A percentile compares a stretch with the other conserved stretches of the same genome.
Conservation (phyloP, 768 basidiomycete species). For the Chalciporus sphaerocephalus region DNA sequence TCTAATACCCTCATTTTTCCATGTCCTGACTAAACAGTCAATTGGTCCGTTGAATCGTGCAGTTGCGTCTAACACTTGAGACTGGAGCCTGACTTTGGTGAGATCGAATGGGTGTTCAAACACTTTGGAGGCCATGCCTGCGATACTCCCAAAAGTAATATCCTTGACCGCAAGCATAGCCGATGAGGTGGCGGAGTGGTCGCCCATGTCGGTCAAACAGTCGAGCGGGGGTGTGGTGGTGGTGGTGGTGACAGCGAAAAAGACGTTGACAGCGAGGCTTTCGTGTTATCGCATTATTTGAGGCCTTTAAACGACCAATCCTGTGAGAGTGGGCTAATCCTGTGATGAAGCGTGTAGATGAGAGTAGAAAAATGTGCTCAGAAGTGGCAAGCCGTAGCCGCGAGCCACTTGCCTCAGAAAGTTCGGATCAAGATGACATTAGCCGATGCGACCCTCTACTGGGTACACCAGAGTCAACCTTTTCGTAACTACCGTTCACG, state of each 20-base stretch:
- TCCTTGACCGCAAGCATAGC: constrained; percentile 38
- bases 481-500: too few relatives aligned
- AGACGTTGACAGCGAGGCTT: neutral
- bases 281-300: constrained; percentile 26
- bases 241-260: constrained; percentile 1
- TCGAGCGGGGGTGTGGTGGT: neutral
- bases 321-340: too few relatives aligned
- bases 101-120: constrained; percentile 96
- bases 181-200: constrained; percentile 16
- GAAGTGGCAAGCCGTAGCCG: neutral
- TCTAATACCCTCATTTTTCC: constrained; percentile 70
- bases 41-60: constrained; percentile 77
- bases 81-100: constrained; percentile 90
- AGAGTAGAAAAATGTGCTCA: constrained; percentile 18
- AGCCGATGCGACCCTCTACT: constrained; percentile 10
- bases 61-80: constrained; percentile 73
- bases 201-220: constrained; percentile 16
- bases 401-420: neutral
- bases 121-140: constrained; percentile 81
- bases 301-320: constrained; percentile 18
- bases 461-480: too few relatives aligned
- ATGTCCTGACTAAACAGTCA: constrained; percentile 83
- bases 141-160: constrained; percentile 59
- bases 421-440: constrained; percentile 1
- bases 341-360: constrained; percentile 9